Evolutionary conservation across 2,329 filamentous ascomycete species (phyloP).

Genomic region (Fonsecaea nubica): DNA sequence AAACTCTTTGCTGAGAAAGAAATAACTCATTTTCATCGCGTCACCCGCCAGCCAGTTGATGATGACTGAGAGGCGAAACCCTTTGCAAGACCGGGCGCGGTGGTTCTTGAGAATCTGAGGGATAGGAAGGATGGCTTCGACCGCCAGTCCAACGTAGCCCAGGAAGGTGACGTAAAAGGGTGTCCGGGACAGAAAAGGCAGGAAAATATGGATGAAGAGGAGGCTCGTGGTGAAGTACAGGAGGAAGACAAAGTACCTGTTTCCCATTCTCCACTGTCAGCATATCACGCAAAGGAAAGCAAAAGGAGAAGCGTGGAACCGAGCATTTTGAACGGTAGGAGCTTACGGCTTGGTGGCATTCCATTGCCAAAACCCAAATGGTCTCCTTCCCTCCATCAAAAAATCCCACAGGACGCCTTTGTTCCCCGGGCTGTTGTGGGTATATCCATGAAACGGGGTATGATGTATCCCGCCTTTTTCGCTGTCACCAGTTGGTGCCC

Average conservation of each 20-base stretch:
- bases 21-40: constrained; percentile 59
- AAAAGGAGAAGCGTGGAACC: neutral
- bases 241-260: constrained; percentile 33
- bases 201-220: constrained; percentile 60
- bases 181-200: constrained; percentile 56
- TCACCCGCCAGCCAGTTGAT: constrained; percentile 58
- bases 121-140: constrained; percentile 56
- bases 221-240: constrained; percentile 46
- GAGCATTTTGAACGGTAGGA: neutral
- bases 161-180: constrained; percentile 52
- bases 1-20: constrained; percentile 52
- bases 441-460: constrained; percentile 48
- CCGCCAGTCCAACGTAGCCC: constrained; percentile 54
- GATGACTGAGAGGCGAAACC: constrained; percentile 57
- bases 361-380: constrained; percentile 71
- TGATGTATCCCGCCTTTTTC: constrained; percentile 51
- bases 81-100: constrained; percentile 55
- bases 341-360: constrained; percentile 59
- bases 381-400: constrained; percentile 49
- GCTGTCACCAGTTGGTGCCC: constrained; percentile 48
- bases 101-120: constrained; percentile 58
- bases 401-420: constrained; percentile 34
- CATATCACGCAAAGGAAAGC: neutral
- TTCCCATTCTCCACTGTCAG: constrained; percentile 3
- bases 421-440: constrained; percentile 21